Evolutionary conservation across 177 flowering plant genomes (phyloP).

Genomic region (Tripterygium wilfordii): DNA sequence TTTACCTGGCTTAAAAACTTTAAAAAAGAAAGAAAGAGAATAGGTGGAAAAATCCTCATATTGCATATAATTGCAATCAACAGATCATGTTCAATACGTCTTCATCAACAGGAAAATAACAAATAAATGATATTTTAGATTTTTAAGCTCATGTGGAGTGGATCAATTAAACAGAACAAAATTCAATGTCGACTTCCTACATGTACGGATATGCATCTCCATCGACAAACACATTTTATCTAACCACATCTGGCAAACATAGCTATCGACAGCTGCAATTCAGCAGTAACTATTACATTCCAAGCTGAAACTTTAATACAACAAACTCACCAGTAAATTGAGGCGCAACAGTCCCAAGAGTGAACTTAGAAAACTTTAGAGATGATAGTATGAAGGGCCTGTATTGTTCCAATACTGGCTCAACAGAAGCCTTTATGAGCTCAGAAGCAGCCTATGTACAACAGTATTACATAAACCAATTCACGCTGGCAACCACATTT

Average conservation of each 20-base stretch:
- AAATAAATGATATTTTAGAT: too few relatives aligned
- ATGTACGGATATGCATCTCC: too few relatives aligned
- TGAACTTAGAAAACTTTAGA: conserved; percentile 76
- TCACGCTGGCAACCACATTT: background rate
- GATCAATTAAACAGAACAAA: too few relatives aligned
- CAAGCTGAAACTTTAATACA: background rate
- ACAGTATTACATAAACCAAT: background rate
- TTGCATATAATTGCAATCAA: too few relatives aligned
- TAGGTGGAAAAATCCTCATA: too few relatives aligned
- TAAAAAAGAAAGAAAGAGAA: background rate
- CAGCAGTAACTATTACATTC: background rate
- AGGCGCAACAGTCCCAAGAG: conserved; percentile 97
- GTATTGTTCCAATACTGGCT: conserved; percentile 87
- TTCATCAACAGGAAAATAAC: too few relatives aligned
- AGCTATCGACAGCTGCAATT: too few relatives aligned
- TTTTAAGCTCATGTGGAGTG: too few relatives aligned
- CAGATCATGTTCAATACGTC: too few relatives aligned
- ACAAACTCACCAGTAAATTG: conserved; percentile 83
- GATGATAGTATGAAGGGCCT: conserved; percentile 60
- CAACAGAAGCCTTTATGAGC: conserved; percentile 72
- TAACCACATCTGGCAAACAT: too few relatives aligned
- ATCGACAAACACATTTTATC: too few relatives aligned
- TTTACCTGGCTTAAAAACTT: background rate
- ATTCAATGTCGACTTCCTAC: too few relatives aligned
- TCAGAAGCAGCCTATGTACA: conserved; percentile 84